Base-by-base conservation (phyloP, 768 basidiomycete genomes). In the Boletus vinaceobasis region DNA sequence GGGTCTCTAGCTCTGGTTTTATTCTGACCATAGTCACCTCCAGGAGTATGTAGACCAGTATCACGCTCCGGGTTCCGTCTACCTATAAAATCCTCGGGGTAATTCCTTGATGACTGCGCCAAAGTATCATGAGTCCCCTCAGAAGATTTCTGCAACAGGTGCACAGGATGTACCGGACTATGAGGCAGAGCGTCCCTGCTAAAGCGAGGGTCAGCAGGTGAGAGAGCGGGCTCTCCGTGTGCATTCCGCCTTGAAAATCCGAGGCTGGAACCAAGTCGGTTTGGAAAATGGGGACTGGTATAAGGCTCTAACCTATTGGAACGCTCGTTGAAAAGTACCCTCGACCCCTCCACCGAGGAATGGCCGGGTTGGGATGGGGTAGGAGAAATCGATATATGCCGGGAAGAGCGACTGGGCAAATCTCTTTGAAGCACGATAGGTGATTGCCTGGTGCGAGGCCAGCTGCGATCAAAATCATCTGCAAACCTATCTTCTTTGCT, bases 391-490 rank as follows among this genome's bases (percentile, higher is more conserved):
- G 56, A 75, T 74, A 55, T 61, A 58, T 59, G 54, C 14, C 70
- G 66, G 33, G 67, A 66, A 46, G 67, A 56, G 38, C 68, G 61
- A 57, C 60, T 59, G 67, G 69, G 50, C 71, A 65, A 50, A 43
- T 83, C 83, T 50, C 73, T 75, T 17, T 71, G 71, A 10, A 75
- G 70, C 11, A 73, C 53, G 19, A 77, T 64, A 43, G 81, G 79
- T 21, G 80, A 79, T 37, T 75, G 70, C 54, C 79, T 77, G 35
- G 84, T 83, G 49, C 86, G 84, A n/a, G 93, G 93, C 94, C 93
- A 97, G 63, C 92, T 93, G 48, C 96, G 85, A 74, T 97, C 96
- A 66, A 91, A 96, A 71, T 98, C 95, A 61, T 98, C 93, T 7
- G 81, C 85, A 71, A 96, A 95, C 31, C 94, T 80, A 47, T 97